Percentiles rank a stretch among this genome's conserved stretches.
Evolutionary conservation across 2,329 filamentous ascomycete species (phyloP).

Genomic region (Trichoderma harzianum): DNA sequence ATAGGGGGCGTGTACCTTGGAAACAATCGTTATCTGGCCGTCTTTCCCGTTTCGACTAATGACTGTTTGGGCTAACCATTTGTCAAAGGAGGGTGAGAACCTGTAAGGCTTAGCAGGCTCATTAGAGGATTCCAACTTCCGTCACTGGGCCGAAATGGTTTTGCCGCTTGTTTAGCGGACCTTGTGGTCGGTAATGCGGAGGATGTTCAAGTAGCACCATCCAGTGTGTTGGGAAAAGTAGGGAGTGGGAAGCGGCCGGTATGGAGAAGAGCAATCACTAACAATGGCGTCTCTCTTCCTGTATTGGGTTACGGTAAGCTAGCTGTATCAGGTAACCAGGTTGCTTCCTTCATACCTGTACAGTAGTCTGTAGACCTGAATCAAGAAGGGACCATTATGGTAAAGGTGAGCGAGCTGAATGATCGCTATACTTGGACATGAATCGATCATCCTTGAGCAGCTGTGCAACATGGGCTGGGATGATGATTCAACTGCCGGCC

Average conservation of each 20-base stretch:
- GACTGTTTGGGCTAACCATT: neutral
- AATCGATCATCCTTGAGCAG: neutral
- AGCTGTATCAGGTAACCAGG: neutral
- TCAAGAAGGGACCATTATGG: neutral
- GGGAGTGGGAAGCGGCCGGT: neutral
- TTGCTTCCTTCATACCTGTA: neutral
- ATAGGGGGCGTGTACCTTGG: neutral
- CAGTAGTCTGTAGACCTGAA: neutral
- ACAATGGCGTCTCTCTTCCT: neutral
- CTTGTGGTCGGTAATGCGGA: constrained; percentile 10
- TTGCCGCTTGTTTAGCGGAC: constrained; percentile 5
- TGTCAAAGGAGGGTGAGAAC: neutral
- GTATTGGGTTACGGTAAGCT: neutral
- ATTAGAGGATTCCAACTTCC: neutral
- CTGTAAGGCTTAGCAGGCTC: constrained; percentile 11
- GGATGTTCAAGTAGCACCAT: neutral
- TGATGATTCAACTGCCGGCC: neutral
- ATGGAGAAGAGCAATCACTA: constrained; percentile 11
- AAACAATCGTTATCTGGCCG: neutral
- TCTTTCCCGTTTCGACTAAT: constrained; percentile 3
- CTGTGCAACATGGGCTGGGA: neutral
- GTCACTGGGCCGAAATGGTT: neutral
- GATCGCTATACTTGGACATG: neutral
- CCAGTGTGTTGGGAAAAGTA: neutral
- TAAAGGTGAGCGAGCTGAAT: neutral